These are phyloP conservation scores for Pseudoturritis turrita DNA, from an alignment of 345 rosid genomes.

Conservation along the genomic window DNA sequence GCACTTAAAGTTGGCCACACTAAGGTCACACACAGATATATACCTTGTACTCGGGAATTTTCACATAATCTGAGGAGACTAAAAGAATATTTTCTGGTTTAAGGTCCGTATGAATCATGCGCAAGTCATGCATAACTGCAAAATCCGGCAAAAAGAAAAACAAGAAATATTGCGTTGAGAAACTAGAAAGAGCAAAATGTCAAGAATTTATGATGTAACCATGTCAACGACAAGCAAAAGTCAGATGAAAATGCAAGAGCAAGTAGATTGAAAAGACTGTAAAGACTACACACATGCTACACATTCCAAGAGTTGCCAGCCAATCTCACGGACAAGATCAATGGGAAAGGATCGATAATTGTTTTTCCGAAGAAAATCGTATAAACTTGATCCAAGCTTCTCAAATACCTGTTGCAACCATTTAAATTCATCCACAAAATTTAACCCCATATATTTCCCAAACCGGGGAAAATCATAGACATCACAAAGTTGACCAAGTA, in stretches of 20 bases:
- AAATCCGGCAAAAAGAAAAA: not conserved
- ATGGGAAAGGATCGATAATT: slow-evolving; percentile 96
- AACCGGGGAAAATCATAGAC: slow-evolving; percentile 59
- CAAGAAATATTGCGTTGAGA: not conserved
- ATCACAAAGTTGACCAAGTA: slow-evolving; percentile 50
- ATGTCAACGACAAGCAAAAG: slow-evolving; percentile 21
- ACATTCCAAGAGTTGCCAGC: slow-evolving; percentile 98
- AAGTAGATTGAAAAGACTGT: slow-evolving; percentile 40
- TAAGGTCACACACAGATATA: not conserved
- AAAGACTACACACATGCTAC: slow-evolving; percentile 96
- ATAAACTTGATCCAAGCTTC: slow-evolving; percentile 99
- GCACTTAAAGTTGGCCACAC: not conserved
- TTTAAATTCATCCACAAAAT: slow-evolving; percentile 67
- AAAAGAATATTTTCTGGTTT: slow-evolving; percentile 86
- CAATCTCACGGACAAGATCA: slow-evolving; percentile 98
- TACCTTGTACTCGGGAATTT: slow-evolving; percentile 81
- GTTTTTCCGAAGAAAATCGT: slow-evolving; percentile 98
- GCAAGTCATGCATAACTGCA: slow-evolving; percentile 94
- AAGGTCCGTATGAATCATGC: slow-evolving; percentile 76
- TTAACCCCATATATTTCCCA: slow-evolving; percentile 58
- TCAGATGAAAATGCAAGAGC: slow-evolving; percentile 17
- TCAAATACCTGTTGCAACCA: slow-evolving; percentile 94
- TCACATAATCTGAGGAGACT: slow-evolving; percentile 69
- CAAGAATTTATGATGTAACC: not conserved
- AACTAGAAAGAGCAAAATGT: not conserved